Percentiles rank a stretch among this genome's conserved stretches.
These are phyloP conservation scores for Phlebiopsis flavidoalba DNA, from an alignment of 768 basidiomycete species.

Conservation along the genomic window DNA sequence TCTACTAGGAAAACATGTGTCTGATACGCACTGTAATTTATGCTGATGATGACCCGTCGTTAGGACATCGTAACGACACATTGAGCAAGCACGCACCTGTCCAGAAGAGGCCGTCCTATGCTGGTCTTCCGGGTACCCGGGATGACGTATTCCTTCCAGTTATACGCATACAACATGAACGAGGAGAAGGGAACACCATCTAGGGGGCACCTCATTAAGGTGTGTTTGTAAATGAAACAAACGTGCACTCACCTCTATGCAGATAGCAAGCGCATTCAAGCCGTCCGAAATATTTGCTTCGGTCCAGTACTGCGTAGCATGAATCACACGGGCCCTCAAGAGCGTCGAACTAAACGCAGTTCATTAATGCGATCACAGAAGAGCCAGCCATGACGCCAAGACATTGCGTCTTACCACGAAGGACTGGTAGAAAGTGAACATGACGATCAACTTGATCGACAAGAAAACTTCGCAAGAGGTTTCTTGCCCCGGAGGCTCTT, in stretches of 20 bases:
- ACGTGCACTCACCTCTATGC: slow-evolving; percentile 61
- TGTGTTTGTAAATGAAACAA: not conserved
- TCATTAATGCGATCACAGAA: not conserved
- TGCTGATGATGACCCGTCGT: slow-evolving; percentile 21
- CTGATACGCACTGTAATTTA: slow-evolving; percentile 36
- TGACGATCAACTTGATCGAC: slow-evolving; percentile 80
- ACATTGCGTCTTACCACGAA: slow-evolving; percentile 51
- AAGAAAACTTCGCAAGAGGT: slow-evolving; percentile 79
- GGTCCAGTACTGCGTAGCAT: slow-evolving; percentile 82
- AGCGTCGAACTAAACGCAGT: slow-evolving; percentile 46
- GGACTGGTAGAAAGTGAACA: slow-evolving; percentile 86
- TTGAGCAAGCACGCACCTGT: slow-evolving; percentile 30
- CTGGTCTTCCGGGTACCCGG: slow-evolving; percentile 42
- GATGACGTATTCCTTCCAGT: slow-evolving; percentile 56
- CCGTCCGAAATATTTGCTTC: slow-evolving; percentile 81
- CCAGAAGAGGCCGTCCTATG: slow-evolving; percentile 68
- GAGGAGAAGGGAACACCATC: slow-evolving; percentile 82
- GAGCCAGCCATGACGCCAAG: no score
- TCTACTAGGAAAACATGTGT: not conserved
- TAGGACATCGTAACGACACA: not conserved
- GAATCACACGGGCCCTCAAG: slow-evolving; percentile 67
- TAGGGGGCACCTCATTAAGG: slow-evolving; percentile 21
- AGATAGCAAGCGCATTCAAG: slow-evolving; percentile 73
- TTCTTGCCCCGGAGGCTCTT: slow-evolving; percentile 69
- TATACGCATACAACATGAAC: slow-evolving; percentile 85